A percentile compares a stretch with the other conserved stretches of the same genome.
Evolutionary conservation across 2,329 filamentous ascomycete species (phyloP).

Genomic region (Cercospora beticola): DNA sequence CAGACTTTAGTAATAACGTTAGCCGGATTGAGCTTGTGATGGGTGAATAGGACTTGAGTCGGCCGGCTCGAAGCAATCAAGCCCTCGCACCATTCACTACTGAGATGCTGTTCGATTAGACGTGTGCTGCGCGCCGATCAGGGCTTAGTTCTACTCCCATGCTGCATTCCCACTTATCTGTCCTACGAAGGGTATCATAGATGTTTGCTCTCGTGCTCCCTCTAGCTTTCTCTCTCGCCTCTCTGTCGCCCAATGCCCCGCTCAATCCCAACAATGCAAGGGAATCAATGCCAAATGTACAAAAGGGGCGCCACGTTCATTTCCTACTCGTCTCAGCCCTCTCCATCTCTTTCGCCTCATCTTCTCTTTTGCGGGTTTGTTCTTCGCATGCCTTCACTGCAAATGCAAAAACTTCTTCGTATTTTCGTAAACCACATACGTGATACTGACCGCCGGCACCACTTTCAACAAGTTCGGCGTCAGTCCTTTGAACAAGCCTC

Average conservation of each 20-base stretch:
- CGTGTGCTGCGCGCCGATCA: neutral
- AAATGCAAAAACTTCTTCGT: conserved; percentile 67
- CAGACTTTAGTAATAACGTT: neutral
- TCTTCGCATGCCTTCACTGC: conserved; percentile 1
- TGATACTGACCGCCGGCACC: conserved; percentile 88
- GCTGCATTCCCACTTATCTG: neutral
- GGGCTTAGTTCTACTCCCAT: neutral
- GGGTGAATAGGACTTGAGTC: neutral
- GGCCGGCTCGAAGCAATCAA: neutral
- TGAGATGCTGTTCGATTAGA: neutral
- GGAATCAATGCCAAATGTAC: neutral
- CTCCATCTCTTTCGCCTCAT: neutral
- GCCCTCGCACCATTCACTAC: neutral
- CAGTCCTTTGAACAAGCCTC: conserved; percentile 89
- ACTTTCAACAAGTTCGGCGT: conserved; percentile 96
- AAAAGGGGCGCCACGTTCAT: neutral
- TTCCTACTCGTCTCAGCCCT: neutral
- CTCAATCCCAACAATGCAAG: neutral
- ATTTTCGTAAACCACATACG: conserved; percentile 91
- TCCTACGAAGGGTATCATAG: conserved; percentile 6
- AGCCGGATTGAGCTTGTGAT: neutral
- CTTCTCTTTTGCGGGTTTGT: neutral
- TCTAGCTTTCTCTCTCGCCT: neutral
- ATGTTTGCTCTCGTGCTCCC: neutral
- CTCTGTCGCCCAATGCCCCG: neutral